These are phyloP conservation scores for Colletotrichum spaethianum DNA, from an alignment of 2,329 filamentous ascomycete genomes.

Conservation along the genomic window DNA sequence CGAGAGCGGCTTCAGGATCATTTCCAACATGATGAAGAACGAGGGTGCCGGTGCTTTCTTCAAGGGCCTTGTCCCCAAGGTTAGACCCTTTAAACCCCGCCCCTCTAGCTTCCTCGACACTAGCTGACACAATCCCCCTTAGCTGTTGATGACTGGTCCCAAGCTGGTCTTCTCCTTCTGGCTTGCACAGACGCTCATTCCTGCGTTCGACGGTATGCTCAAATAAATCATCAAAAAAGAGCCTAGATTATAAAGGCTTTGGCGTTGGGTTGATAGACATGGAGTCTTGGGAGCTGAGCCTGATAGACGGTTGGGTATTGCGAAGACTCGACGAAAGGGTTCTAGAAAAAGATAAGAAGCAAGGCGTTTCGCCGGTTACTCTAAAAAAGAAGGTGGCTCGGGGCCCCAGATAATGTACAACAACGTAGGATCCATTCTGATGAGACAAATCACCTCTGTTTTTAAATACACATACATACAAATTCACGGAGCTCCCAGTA, in stretches of 20 bases:
- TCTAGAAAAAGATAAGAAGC: slow-evolving; percentile 30
- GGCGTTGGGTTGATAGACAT: slow-evolving; percentile 44
- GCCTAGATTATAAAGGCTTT: slow-evolving; percentile 15
- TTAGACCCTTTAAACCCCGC: slow-evolving; percentile 50
- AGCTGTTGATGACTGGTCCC: slow-evolving; percentile 97
- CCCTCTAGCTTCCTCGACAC: background rate
- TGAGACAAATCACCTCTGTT: slow-evolving; percentile 37
- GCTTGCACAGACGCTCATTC: slow-evolving; percentile 98
- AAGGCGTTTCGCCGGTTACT: slow-evolving; percentile 1
- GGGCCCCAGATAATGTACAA: slow-evolving; percentile 38
- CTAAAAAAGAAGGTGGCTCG: slow-evolving; percentile 21
- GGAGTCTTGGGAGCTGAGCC: slow-evolving; percentile 30
- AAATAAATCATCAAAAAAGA: slow-evolving; percentile 48
- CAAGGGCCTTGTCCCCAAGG: slow-evolving; percentile 96
- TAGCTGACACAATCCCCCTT: slow-evolving; percentile 42
- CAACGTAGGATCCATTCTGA: slow-evolving; percentile 30
- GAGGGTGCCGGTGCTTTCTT: slow-evolving; percentile 93
- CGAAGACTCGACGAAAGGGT: slow-evolving; percentile 19
- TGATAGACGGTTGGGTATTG: slow-evolving; percentile 54
- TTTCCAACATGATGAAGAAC: slow-evolving; percentile 92
- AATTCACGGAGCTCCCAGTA: background rate
- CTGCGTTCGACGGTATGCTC: slow-evolving; percentile 79
- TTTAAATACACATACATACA: slow-evolving; percentile 32
- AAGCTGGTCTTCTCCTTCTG: slow-evolving; percentile 99
- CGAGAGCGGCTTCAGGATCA: slow-evolving; percentile 91